Base-by-base conservation (phyloP, 202 grass and related monocot species). In the Schoenoplectus triqueter region DNA sequence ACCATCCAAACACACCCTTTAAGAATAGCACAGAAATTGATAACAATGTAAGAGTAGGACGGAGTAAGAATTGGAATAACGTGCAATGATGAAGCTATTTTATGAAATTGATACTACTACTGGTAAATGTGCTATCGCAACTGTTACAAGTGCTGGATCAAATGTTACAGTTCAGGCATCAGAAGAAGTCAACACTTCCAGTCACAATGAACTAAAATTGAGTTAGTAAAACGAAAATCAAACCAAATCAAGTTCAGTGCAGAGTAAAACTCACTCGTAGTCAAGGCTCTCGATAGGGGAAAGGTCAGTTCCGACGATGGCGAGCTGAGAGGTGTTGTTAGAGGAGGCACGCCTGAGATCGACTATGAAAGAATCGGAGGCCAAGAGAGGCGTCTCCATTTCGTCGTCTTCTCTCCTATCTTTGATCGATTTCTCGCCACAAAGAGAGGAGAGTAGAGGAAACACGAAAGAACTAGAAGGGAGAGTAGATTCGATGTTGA, bases 251-350 rank as follows among this genome's bases (percentile, higher is more conserved):
- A 31, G 31, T 31, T 31, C 31, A 31, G 51, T 42, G 22, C 31
- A 61, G 44, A 48, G 3, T 11, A 31, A 48, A 42, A 62, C 21
- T 64, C 68, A 92, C 95, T 97, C 95, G 89, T 97, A 97, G 75
- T 97, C 95, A 56, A 97, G 92, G 89, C 94, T 97, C 70, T 97
- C 92, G 80, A 94, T 91, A 66, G 90, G 88, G 83, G 66, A 93
- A 74, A 95, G 54, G 45, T 93, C 85, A 70, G 92, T 84, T 70
- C 95, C 95, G 18, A 98, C 87, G 73, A 97, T 89, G 66, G 95
- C 95, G 69, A 97, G 82, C 77, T 97, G 95, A 78, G 95, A 97
- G 22, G 92, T 97, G 80, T 15, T 77, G 88, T 97, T 97, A 19
- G 95, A 93, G 14, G 82, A 64, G 69, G 62, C 73, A 41, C 87